Evolutionary conservation across 306 rosid genomes (phyloP).

Genomic region (Cucumis cinereus): DNA sequence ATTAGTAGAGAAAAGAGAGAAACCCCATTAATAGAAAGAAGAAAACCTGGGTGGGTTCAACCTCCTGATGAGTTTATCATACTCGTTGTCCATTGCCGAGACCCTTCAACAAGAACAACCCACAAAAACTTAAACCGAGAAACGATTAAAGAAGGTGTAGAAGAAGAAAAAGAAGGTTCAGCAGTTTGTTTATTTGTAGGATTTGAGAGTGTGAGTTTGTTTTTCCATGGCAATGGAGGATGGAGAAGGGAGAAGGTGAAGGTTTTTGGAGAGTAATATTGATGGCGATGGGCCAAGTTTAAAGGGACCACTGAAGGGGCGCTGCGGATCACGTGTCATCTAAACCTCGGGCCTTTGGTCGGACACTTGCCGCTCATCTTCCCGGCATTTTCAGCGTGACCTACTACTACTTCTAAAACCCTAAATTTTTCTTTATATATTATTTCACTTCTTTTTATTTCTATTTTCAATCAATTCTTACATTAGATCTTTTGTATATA

Average conservation of each 20-base stretch:
- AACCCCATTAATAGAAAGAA: neutral
- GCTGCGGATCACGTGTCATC: slow-evolving; percentile 14
- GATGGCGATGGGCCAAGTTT: neutral
- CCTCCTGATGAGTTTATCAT: slow-evolving; percentile 46
- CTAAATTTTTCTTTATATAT: neutral
- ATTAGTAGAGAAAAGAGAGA: neutral
- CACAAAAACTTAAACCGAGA: neutral
- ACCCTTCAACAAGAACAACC: neutral
- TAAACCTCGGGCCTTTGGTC: slow-evolving; percentile 6
- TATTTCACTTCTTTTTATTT: neutral
- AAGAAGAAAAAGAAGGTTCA: neutral
- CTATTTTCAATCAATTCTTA: too few relatives aligned
- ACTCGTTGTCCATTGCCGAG: slow-evolving; percentile 34
- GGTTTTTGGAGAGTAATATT: neutral
- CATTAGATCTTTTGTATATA: too few relatives aligned
- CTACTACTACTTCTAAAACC: neutral
- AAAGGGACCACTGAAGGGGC: neutral
- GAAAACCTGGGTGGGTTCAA: slow-evolving; percentile 51
- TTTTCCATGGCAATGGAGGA: neutral
- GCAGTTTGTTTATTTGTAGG: neutral
- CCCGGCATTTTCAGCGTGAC: slow-evolving; percentile 17
- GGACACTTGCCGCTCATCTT: slow-evolving; percentile 12
- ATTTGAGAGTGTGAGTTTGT: neutral
- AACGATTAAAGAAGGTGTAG: neutral
- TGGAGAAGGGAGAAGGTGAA: too few relatives aligned